Conservation (phyloP, 768 basidiomycete species). For the Amanita muscaria region DNA sequence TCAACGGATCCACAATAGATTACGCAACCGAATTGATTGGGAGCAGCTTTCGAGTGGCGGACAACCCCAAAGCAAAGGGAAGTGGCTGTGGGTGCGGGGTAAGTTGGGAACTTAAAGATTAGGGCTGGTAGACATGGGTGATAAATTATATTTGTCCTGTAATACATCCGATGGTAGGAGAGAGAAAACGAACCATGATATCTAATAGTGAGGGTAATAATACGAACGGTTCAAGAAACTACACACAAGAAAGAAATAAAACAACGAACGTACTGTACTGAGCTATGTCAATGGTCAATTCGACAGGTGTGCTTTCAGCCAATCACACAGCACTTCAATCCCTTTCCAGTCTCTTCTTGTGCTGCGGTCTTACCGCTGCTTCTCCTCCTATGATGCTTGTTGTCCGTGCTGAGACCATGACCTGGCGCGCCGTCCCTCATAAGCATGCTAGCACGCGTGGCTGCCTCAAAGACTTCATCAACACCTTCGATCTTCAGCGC, state of each 20-base stretch:
- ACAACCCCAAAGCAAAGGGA: conserved; percentile 88
- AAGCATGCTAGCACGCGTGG: conserved; percentile 93
- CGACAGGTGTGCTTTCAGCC: conserved; percentile 32
- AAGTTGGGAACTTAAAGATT: conserved; percentile 81
- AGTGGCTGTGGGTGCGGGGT: conserved; percentile 92
- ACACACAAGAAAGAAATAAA: conserved; percentile 1
- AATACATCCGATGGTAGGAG: conserved; percentile 2
- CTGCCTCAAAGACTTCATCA: conserved; percentile 96
- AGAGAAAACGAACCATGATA: conserved; percentile 3
- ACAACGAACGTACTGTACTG: not conserved
- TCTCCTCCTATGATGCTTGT: conserved; percentile 43
- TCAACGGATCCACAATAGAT: conserved; percentile 87
- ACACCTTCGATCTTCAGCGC: conserved; percentile 87
- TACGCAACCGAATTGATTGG: conserved; percentile 94
- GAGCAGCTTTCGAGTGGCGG: conserved; percentile 71
- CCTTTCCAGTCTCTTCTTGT: conserved; percentile 39
- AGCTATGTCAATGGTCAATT: too few relatives aligned
- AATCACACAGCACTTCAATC: conserved; percentile 66
- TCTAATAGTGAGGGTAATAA: conserved; percentile 6
- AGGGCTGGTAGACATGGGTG: not conserved
- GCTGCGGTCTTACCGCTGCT: conserved; percentile 38
- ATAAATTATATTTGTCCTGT: not conserved
- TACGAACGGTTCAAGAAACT: conserved; percentile 1
- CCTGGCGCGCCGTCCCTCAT: conserved; percentile 77
- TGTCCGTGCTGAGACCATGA: conserved; percentile 27